These are phyloP conservation scores for Akanthomyces lecanii DNA, from an alignment of 2,329 filamentous ascomycete genomes.

Conservation along the genomic window DNA sequence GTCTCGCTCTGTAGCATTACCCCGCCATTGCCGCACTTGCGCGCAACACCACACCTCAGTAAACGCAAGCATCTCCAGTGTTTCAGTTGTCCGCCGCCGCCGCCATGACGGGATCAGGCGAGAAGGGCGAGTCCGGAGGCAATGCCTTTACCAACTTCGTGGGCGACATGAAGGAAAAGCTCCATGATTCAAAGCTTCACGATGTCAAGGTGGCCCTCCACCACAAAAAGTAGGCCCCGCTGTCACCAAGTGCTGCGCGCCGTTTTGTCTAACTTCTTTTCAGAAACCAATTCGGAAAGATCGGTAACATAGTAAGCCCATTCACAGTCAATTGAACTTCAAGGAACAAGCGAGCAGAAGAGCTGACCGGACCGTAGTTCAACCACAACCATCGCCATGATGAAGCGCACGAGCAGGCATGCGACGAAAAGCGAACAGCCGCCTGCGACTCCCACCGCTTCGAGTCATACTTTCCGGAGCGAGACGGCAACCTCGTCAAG, in stretches of 20 bases:
- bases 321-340: neutral
- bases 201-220: conserved; percentile 54
- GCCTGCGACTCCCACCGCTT: conserved; percentile 76
- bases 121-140: conserved; percentile 23
- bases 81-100: neutral
- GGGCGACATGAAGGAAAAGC: conserved; percentile 52
- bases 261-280: neutral
- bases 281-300: conserved; percentile 56
- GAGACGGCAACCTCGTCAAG: conserved; percentile 81
- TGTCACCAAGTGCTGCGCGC: neutral
- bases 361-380: conserved; percentile 43
- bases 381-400: conserved; percentile 91
- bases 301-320: conserved; percentile 53
- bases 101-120: conserved; percentile 27
- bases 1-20: neutral
- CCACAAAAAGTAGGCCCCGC: conserved; percentile 52
- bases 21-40: neutral
- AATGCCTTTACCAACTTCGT: conserved; percentile 32
- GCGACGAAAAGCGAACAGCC: conserved; percentile 72
- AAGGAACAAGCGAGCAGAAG: neutral
- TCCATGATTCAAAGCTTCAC: conserved; percentile 50
- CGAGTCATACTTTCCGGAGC: conserved; percentile 84
- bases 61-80: neutral
- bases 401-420: conserved; percentile 81
- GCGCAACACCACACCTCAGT: neutral